A percentile compares a stretch with the other conserved stretches of the same genome.
These are phyloP conservation scores for Cadophora luteo-olivacea DNA, from an alignment of 2,329 filamentous ascomycete species.

Conservation along the genomic window DNA sequence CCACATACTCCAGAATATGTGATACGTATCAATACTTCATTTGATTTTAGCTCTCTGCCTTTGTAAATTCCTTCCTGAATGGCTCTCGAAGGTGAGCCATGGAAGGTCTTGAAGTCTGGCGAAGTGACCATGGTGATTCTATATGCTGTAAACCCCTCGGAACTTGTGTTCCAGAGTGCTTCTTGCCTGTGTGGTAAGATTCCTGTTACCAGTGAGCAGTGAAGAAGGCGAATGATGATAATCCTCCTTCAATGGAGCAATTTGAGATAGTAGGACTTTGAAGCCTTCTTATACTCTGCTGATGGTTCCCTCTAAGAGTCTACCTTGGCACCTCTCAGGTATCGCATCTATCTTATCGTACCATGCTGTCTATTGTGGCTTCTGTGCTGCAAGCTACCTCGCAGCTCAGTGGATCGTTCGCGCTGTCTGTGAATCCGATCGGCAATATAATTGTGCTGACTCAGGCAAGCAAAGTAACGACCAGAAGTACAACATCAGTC, in stretches of 20 bases:
- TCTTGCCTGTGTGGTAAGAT: no score
- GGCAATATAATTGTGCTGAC: neutral
- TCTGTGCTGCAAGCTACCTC: neutral
- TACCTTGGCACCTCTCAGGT: no score
- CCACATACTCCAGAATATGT: slow-evolving; percentile 71
- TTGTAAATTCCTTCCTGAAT: slow-evolving; percentile 1
- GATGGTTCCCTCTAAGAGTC: no score
- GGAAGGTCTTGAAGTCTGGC: slow-evolving; percentile 8
- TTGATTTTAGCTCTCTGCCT: neutral
- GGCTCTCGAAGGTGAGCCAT: neutral
- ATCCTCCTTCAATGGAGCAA: neutral
- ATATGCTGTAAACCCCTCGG: neutral
- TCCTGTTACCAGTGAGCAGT: neutral
- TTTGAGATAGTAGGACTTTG: neutral
- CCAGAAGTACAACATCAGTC: neutral
- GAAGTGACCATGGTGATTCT: neutral
- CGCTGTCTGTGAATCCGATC: neutral
- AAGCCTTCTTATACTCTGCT: neutral
- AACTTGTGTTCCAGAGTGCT: no score
- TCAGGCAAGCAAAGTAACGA: neutral
- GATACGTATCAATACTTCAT: slow-evolving; percentile 64
- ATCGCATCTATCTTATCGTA: neutral
- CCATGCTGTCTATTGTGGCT: neutral
- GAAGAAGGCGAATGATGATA: neutral
- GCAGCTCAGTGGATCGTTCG: neutral